These are phyloP conservation scores for Pholiota adiposa DNA, from an alignment of 1,284 basidiomycete species.

Conservation along the genomic window DNA sequence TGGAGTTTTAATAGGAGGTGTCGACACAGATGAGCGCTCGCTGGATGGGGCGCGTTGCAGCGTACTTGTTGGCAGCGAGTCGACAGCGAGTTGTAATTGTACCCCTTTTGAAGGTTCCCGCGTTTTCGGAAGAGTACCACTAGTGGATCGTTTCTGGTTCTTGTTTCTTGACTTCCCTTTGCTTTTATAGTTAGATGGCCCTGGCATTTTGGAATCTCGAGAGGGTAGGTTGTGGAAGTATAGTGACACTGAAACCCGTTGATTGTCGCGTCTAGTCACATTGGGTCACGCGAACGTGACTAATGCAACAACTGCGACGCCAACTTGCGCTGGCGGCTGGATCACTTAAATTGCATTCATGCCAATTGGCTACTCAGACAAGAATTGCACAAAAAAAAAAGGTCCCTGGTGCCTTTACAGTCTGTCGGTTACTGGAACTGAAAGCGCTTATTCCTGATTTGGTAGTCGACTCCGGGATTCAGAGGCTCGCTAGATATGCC, in stretches of 20 bases:
- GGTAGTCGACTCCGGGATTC: too few relatives aligned
- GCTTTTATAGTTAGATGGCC: constrained; percentile 24
- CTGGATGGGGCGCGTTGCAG: background rate
- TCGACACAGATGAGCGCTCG: constrained; percentile 2
- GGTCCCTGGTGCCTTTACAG: too few relatives aligned
- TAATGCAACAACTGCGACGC: too few relatives aligned
- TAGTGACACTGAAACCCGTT: background rate
- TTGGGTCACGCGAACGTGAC: constrained; percentile 8
- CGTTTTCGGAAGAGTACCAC: background rate
- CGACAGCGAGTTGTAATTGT: too few relatives aligned
- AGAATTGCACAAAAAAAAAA: too few relatives aligned
- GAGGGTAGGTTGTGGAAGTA: too few relatives aligned
- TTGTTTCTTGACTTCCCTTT: constrained; percentile 14
- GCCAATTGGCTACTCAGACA: too few relatives aligned
- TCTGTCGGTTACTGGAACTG: too few relatives aligned
- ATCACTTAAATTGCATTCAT: too few relatives aligned
- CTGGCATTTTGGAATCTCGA: constrained; percentile 21
- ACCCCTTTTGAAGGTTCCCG: background rate
- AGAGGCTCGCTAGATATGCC: too few relatives aligned
- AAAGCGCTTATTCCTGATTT: too few relatives aligned
- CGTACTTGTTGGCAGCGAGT: background rate
- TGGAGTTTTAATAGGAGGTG: constrained; percentile 3
- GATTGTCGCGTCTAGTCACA: constrained; percentile 13
- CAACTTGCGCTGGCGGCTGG: too few relatives aligned
- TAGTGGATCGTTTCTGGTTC: constrained; percentile 7